Conservation (phyloP, 441 rosid species). For the Omphalea diandra region DNA sequence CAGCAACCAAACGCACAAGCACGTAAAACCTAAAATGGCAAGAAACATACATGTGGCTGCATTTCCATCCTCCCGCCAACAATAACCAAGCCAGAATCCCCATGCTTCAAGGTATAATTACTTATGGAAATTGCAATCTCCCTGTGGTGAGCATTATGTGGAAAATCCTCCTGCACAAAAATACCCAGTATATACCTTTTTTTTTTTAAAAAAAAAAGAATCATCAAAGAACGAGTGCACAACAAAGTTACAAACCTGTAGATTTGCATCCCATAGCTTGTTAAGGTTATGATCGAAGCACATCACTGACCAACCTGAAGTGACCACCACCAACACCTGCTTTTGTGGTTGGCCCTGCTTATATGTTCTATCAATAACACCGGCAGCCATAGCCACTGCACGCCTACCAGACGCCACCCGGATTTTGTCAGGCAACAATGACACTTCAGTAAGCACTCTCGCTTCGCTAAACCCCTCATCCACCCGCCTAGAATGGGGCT, state of each 20-base stretch:
- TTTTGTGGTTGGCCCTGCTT: conserved; percentile 75
- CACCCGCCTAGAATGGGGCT: conserved; percentile 79
- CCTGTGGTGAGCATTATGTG: conserved; percentile 86
- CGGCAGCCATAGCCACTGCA: conserved; percentile 94
- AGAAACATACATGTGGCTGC: conserved; percentile 78
- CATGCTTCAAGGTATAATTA: conserved; percentile 91
- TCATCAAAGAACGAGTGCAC: neutral
- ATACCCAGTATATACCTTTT: neutral
- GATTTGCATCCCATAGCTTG: conserved; percentile 88
- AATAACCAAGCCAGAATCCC: conserved; percentile 80
- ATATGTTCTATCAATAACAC: conserved; percentile 68
- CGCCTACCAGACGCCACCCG: conserved; percentile 86
- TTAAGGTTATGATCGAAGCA: conserved; percentile 96
- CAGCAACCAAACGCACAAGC: neutral
- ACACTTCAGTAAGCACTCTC: conserved; percentile 61
- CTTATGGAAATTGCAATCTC: conserved; percentile 87
- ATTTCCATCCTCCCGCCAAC: conserved; percentile 98
- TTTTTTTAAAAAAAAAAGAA: neutral
- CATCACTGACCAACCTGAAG: conserved; percentile 94
- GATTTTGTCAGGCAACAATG: conserved; percentile 82
- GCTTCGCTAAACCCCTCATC: conserved; percentile 95
- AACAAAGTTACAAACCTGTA: conserved; percentile 54
- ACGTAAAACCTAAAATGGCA: conserved; percentile 2
- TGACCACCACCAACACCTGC: conserved; percentile 95
- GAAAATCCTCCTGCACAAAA: conserved; percentile 73